phyloP scores from a whole-genome alignment of 2,329 filamentous ascomycete genomes.

The Hirsutella thompsonii region DNA sequence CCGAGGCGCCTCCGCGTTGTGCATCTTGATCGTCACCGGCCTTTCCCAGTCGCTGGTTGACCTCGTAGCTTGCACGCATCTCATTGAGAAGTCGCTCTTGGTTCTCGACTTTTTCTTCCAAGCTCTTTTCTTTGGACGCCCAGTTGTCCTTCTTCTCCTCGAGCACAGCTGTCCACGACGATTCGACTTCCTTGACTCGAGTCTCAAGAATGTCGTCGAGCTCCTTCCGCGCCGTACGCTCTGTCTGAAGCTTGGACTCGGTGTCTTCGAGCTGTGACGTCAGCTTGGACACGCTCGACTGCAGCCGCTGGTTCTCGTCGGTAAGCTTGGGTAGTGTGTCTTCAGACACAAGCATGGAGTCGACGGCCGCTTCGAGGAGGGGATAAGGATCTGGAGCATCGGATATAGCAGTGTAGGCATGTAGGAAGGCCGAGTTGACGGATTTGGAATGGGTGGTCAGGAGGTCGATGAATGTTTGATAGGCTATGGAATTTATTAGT shows the following conservation, averaged over 20 bases:
- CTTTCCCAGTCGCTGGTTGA: slow-evolving; percentile 76
- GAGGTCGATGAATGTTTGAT: slow-evolving; percentile 94
- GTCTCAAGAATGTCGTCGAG: slow-evolving; percentile 66
- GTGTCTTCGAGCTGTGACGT: slow-evolving; percentile 73
- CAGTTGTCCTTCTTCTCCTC: slow-evolving; percentile 95
- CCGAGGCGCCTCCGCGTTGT: slow-evolving; percentile 55
- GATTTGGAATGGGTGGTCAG: slow-evolving; percentile 93
- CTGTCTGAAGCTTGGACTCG: slow-evolving; percentile 67
- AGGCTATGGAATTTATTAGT: slow-evolving; percentile 43
- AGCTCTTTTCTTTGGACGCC: slow-evolving; percentile 78
- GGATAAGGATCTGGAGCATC: slow-evolving; percentile 96
- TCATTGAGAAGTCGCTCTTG: slow-evolving; percentile 88
- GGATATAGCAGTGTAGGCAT: slow-evolving; percentile 83
- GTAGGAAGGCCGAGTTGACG: slow-evolving; percentile 83
- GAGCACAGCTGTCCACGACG: slow-evolving; percentile 79
- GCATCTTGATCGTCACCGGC: slow-evolving; percentile 49
- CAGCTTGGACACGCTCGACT: slow-evolving; percentile 61
- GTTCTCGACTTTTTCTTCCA: slow-evolving; percentile 89
- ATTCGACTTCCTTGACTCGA: slow-evolving; percentile 79
- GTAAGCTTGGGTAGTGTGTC: slow-evolving; percentile 83
- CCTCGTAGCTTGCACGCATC: slow-evolving; percentile 93
- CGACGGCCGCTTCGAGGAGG: slow-evolving; percentile 87
- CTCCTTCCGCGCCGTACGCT: slow-evolving; percentile 58
- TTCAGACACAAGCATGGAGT: slow-evolving; percentile 82
- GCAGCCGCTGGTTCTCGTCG: slow-evolving; percentile 81